Percentiles rank a stretch among this genome's conserved stretches.
phyloP scores from a whole-genome alignment of 345 rosid species.

The Melaleuca alternifolia region DNA sequence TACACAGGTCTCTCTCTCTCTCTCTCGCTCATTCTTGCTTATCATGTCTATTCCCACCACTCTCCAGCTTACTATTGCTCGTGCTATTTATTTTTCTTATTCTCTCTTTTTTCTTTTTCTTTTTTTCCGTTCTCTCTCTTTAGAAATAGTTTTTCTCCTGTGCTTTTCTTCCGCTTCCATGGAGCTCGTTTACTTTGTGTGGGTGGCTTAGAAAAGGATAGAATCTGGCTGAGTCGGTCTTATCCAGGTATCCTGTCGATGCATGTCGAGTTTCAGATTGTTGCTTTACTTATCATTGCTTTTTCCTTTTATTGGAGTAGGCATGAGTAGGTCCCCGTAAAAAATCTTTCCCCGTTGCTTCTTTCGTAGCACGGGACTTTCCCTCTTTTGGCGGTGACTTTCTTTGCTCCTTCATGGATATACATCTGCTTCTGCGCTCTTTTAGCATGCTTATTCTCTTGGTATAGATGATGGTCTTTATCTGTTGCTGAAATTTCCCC shows the following conservation, averaged over 20 bases:
- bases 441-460: neutral
- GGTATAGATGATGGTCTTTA: neutral
- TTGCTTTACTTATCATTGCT: neutral
- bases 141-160: neutral
- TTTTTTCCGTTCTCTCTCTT: neutral
- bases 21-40: neutral
- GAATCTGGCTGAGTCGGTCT: slow-evolving; percentile 1
- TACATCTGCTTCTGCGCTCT: neutral
- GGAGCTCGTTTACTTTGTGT: neutral
- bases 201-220: slow-evolving; percentile 1
- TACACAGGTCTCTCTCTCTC: slow-evolving; percentile 8
- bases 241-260: slow-evolving; percentile 4
- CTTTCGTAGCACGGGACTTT: neutral
- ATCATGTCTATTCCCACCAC: neutral
- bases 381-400: neutral
- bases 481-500: neutral
- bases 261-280: slow-evolving; percentile 16
- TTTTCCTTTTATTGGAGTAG: neutral
- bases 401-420: neutral
- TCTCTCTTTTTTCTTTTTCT: neutral
- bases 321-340: neutral
- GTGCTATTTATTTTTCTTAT: neutral
- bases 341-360: neutral
- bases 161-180: neutral
- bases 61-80: neutral